Evolutionary conservation across 129 eudicot genomes (phyloP), one percentile per base, ranked within the genome.

Genomic region (Arctium lappa): DNA sequence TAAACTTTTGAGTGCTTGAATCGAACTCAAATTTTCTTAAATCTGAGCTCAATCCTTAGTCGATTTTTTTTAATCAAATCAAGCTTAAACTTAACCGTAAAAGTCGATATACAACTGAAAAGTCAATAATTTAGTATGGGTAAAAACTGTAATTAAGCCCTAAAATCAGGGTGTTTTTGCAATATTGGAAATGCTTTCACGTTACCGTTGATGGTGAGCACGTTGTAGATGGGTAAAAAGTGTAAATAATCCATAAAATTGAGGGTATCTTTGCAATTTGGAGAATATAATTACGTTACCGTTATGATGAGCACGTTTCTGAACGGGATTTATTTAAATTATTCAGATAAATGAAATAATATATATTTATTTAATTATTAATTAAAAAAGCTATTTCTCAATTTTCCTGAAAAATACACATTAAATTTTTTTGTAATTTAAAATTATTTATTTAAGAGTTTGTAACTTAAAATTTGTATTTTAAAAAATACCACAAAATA

Each of bases 271-370:
- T 27, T 48, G 10, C 6, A 48, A 30, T 46, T 48, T 46, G 69
- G 12, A 44, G 22, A 75, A 39, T 75, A 48, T 44, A 27, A 48
- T 15, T 27, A 48, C 69, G 69, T 75, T 75, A 48, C 79, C 79
- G 69, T 75, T 48, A 75, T 75, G 79, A 48, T 48, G 69, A 44
- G 79, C 79, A 75, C 79, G 79, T 46, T 75, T 63, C 16, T 11
- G 42, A 75, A 12, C 40, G 69, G 78, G 63, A 44, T 75, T 75
- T 53, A 53, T 53, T 53, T 53, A 53, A 48, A 15, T 53, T 53
- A 53, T 53, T 53, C 65, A 15, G 65, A 53, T 53, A 53, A 53
- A 3, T 53, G 15, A 44, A 53, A 53, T 53, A 16, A 16, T 53
- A 53, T 42, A 42, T 42, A 8, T 40, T 42, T 42, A 42, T 42